Evolutionary conservation across 2,329 filamentous ascomycete genomes (phyloP).

Genomic region (Nannizzia gypsea): DNA sequence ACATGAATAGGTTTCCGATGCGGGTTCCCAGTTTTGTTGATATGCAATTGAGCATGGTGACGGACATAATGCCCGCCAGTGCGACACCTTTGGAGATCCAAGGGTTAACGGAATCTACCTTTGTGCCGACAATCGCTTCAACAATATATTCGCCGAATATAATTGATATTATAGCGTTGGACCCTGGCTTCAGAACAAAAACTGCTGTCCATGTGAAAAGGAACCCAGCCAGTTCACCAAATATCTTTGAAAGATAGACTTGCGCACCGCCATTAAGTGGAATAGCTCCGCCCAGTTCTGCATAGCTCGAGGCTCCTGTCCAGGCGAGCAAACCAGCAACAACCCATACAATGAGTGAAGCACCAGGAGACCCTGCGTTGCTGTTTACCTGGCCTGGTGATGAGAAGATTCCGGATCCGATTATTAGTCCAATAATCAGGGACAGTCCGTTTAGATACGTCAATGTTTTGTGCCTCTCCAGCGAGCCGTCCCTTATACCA

Average conservation of each 20-base stretch:
- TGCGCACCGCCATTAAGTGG: constrained; percentile 90
- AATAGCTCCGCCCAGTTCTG: constrained; percentile 89
- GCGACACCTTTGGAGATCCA: constrained; percentile 91
- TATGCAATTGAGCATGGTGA: constrained; percentile 79
- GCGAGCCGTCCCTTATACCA: constrained; percentile 57
- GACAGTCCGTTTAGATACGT: constrained; percentile 91
- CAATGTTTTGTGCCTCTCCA: constrained; percentile 92
- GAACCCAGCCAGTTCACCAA: constrained; percentile 85
- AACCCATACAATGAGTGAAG: constrained; percentile 79
- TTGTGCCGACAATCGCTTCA: constrained; percentile 72
- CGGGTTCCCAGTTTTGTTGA: constrained; percentile 80
- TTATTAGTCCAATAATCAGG: constrained; percentile 82
- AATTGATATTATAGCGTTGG: constrained; percentile 86
- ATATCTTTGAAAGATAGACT: constrained; percentile 90
- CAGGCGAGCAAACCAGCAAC: constrained; percentile 87
- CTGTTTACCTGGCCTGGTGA: constrained; percentile 85
- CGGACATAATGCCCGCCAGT: constrained; percentile 57
- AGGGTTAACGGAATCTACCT: constrained; percentile 63
- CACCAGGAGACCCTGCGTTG: constrained; percentile 83
- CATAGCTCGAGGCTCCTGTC: constrained; percentile 92
- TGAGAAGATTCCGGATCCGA: constrained; percentile 92
- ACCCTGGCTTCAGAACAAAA: constrained; percentile 84
- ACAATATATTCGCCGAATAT: constrained; percentile 99
- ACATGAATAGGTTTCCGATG: constrained; percentile 87
- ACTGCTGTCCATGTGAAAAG: constrained; percentile 95